phyloP scores from a whole-genome alignment of 129 eudicot species.

The Glebionis coronaria region DNA sequence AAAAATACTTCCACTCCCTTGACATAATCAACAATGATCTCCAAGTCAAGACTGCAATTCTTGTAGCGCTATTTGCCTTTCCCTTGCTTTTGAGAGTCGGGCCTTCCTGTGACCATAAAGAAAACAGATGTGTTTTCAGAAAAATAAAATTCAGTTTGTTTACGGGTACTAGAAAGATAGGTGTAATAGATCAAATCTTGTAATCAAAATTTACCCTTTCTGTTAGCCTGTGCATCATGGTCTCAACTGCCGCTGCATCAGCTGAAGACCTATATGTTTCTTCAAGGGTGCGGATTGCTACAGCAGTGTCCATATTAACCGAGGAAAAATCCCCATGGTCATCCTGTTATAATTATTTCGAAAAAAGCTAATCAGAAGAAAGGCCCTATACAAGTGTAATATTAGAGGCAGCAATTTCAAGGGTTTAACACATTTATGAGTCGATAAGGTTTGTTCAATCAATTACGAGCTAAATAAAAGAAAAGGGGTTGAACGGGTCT shows the following conservation, averaged over 20 bases:
- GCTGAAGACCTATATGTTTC: conserved; percentile 86
- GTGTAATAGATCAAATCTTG: neutral
- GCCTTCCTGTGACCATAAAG: conserved; percentile 62
- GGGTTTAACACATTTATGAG: no score
- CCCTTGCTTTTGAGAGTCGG: conserved; percentile 77
- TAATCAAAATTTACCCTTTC: conserved; percentile 54
- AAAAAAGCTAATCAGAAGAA: no score
- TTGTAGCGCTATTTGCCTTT: conserved; percentile 53
- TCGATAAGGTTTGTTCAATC: no score
- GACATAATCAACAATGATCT: conserved; percentile 91
- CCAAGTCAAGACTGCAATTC: conserved; percentile 80
- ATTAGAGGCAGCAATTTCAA: no score
- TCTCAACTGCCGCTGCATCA: conserved; percentile 91
- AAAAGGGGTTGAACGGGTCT: no score
- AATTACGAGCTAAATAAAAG: no score
- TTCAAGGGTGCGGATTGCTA: conserved; percentile 94
- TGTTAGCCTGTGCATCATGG: conserved; percentile 70
- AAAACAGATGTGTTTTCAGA: neutral
- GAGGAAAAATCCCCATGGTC: conserved; percentile 89
- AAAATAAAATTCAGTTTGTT: neutral
- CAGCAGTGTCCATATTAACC: conserved; percentile 96
- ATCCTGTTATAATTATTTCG: conserved; percentile 49
- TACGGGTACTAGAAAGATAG: neutral
- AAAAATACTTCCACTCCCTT: conserved; percentile 90
- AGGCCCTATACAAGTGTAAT: no score